phyloP scores from a whole-genome alignment of 331 rosid genomes.

The Acacia pycnantha region DNA sequence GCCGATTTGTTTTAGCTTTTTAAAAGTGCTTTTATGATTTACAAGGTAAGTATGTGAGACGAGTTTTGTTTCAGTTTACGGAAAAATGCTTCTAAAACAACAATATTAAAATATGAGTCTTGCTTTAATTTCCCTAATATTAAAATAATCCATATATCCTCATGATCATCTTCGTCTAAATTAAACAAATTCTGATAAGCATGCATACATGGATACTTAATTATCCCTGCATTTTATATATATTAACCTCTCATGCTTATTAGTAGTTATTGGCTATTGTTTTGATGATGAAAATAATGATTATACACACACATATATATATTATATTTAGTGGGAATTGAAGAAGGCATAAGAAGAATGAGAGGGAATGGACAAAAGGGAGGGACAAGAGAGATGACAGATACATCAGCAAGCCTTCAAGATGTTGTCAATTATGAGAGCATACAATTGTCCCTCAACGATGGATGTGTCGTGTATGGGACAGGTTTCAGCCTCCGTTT shows the following conservation, averaged over 20 bases:
- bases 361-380: conserved; percentile 36
- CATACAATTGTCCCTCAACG: conserved; percentile 17
- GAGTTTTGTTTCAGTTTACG: too few species aligned
- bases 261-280: not conserved
- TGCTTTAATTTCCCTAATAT: not conserved
- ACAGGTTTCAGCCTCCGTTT: conserved; percentile 27
- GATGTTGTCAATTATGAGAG: conserved; percentile 20
- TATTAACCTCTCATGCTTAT: not conserved
- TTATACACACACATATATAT: too few species aligned
- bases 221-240: not conserved
- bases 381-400: conserved; percentile 24
- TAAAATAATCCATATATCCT: not conserved
- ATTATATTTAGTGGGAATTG: not conserved
- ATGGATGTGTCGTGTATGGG: conserved; percentile 6
- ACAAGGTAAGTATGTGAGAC: too few species aligned
- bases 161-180: not conserved
- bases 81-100: too few species aligned
- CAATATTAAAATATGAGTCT: too few species aligned
- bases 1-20: too few species aligned
- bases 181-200: not conserved
- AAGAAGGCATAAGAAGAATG: conserved; percentile 4
- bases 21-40: too few species aligned
- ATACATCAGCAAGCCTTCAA: conserved; percentile 28
- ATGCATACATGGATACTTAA: not conserved
- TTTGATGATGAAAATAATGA: not conserved